These are phyloP conservation scores for Lasiodiplodia theobromae DNA, from an alignment of 2,329 filamentous ascomycete genomes.

Conservation along the genomic window DNA sequence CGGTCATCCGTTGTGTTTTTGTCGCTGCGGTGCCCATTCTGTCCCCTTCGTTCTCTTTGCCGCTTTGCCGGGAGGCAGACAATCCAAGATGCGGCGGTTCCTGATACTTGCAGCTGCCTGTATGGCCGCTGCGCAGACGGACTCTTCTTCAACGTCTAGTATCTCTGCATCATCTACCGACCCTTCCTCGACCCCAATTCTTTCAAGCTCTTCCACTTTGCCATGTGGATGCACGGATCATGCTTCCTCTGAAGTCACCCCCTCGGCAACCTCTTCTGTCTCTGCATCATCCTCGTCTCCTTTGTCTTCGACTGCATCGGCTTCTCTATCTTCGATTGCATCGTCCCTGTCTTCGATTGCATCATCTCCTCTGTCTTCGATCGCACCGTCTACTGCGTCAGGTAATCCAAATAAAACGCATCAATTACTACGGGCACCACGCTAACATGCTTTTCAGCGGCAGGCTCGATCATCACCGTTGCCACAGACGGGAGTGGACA, in stretches of 20 bases:
- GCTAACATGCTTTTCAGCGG: neutral
- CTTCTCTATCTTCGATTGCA: neutral
- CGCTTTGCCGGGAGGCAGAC: neutral
- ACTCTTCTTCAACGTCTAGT: neutral
- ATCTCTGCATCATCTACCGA: neutral
- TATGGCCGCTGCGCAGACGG: constrained; percentile 15
- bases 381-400: neutral
- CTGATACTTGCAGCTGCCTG: constrained; percentile 8
- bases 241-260: neutral
- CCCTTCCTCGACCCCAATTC: neutral
- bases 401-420: neutral
- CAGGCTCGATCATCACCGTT: constrained; percentile 49
- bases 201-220: neutral
- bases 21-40: neutral
- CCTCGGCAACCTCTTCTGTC: neutral
- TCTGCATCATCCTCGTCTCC: neutral
- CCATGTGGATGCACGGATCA: constrained; percentile 15
- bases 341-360: neutral
- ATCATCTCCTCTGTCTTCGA: neutral
- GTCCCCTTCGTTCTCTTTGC: neutral
- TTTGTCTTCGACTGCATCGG: neutral
- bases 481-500: constrained; percentile 54
- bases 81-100: constrained; percentile 14
- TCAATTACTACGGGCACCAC: neutral
- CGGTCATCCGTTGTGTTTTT: neutral